These are phyloP conservation scores for Neurospora sp. DNA, from an alignment of 2,329 filamentous ascomycete genomes.

Conservation along the genomic window DNA sequence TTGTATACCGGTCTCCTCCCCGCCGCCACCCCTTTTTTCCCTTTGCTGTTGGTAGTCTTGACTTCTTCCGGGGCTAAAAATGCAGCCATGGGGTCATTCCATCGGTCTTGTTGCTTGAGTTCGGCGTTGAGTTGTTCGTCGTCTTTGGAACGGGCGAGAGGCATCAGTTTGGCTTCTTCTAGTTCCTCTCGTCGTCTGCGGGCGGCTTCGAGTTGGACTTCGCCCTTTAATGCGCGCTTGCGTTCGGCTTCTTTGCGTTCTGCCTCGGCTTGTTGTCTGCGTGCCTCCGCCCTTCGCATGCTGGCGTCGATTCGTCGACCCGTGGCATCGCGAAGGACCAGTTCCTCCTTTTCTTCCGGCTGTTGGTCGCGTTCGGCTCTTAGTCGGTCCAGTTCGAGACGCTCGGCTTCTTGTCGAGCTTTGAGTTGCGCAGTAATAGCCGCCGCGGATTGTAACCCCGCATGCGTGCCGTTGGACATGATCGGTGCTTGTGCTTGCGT, in stretches of 20 bases:
- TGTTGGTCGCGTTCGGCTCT: conserved; percentile 21
- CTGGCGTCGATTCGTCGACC: conserved; percentile 89
- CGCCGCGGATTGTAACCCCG: conserved; percentile 76
- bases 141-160: conserved; percentile 69
- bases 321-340: conserved; percentile 90
- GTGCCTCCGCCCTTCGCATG: conserved; percentile 80
- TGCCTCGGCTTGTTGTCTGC: conserved; percentile 53
- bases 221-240: conserved; percentile 66
- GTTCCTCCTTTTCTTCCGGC: conserved; percentile 52
- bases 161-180: conserved; percentile 74
- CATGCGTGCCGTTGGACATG: conserved; percentile 83
- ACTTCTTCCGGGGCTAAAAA: conserved; percentile 45
- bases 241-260: conserved; percentile 60
- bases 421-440: conserved; percentile 63
- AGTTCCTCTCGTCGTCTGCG: conserved; percentile 57
- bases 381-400: conserved; percentile 22
- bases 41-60: too few species aligned
- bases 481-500: conserved; percentile 27
- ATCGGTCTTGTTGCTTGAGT: conserved; percentile 64
- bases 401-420: conserved; percentile 37
- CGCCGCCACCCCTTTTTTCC: too few species aligned
- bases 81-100: conserved; percentile 88
- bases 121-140: conserved; percentile 81
- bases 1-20: conserved; percentile 58
- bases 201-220: conserved; percentile 68